phyloP scores from a whole-genome alignment of 2,329 filamentous ascomycete genomes.

The Aspergillus udagawae region DNA sequence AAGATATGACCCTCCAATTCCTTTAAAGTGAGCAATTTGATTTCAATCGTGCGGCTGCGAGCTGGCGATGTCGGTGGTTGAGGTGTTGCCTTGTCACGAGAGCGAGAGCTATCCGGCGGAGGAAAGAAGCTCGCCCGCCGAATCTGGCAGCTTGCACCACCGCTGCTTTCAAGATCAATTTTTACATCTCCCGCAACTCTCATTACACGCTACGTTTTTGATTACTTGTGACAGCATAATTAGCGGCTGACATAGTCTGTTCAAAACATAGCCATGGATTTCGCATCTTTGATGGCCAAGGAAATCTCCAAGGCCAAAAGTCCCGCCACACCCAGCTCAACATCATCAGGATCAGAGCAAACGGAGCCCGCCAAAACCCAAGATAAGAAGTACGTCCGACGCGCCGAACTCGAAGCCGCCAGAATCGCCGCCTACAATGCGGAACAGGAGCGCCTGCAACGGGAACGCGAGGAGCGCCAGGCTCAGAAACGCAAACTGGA shows the following conservation, averaged over 20 bases:
- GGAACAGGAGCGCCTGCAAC: constrained; percentile 72
- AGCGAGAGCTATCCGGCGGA: neutral
- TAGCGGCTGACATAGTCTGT: neutral
- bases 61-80: neutral
- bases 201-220: neutral
- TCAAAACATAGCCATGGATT: constrained; percentile 67
- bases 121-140: neutral
- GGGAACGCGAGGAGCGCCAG: constrained; percentile 64
- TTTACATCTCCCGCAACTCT: neutral
- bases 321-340: constrained; percentile 27
- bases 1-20: neutral
- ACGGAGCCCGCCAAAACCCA: constrained; percentile 19
- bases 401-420: constrained; percentile 79
- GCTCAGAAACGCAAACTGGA: constrained; percentile 83
- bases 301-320: constrained; percentile 79
- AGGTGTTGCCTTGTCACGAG: neutral
- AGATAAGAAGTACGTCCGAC: constrained; percentile 74
- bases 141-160: neutral
- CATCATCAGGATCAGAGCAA: constrained; percentile 7
- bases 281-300: constrained; percentile 86
- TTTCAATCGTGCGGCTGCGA: neutral
- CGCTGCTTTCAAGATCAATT: neutral
- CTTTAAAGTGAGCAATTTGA: neutral
- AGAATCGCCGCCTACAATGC: constrained; percentile 74
- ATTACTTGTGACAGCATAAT: neutral